Evolutionary conservation across 169 alveolate species (phyloP).

Genomic region (Cryptosporidium ryanae): DNA sequence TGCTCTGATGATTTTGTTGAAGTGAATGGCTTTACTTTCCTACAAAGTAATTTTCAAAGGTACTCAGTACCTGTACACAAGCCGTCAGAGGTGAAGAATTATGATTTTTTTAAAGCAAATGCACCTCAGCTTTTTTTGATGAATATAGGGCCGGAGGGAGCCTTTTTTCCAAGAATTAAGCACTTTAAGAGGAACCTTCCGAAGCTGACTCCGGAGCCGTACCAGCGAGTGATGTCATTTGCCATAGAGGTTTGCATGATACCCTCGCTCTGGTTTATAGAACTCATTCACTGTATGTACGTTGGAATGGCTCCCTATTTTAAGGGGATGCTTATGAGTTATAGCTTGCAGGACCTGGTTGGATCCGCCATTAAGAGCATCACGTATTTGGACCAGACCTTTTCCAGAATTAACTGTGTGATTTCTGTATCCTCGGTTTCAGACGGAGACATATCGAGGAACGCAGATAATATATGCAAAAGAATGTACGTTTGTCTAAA

Average conservation of each 20-base stretch:
- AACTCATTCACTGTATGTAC: slow-evolving; percentile 65
- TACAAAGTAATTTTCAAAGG: too few species aligned
- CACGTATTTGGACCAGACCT: slow-evolving; percentile 11
- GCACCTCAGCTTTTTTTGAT: too few species aligned
- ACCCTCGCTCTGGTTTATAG: slow-evolving; percentile 65
- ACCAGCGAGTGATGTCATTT: slow-evolving; percentile 58
- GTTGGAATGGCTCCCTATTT: slow-evolving; percentile 49
- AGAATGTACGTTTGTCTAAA: too few species aligned
- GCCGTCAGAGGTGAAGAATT: slow-evolving; percentile 2
- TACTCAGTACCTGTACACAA: slow-evolving; percentile 5
- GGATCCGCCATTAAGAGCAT: slow-evolving; percentile 52
- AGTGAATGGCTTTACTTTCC: too few species aligned
- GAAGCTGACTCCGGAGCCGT: slow-evolving; percentile 41
- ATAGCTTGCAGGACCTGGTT: slow-evolving; percentile 35
- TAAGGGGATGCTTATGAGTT: slow-evolving; percentile 39
- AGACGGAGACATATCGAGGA: slow-evolving; percentile 47
- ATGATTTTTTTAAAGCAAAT: not conserved
- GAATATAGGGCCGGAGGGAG: too few species aligned
- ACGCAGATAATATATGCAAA: too few species aligned
- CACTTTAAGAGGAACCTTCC: slow-evolving; percentile 6
- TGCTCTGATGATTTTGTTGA: too few species aligned
- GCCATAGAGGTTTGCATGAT: slow-evolving; percentile 62
- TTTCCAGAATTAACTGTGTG: slow-evolving; percentile 21
- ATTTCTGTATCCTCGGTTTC: slow-evolving; percentile 32
- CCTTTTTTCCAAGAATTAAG: not conserved